Conservation (phyloP, 805 yeast genomes). For the Starmerella asiatica region DNA sequence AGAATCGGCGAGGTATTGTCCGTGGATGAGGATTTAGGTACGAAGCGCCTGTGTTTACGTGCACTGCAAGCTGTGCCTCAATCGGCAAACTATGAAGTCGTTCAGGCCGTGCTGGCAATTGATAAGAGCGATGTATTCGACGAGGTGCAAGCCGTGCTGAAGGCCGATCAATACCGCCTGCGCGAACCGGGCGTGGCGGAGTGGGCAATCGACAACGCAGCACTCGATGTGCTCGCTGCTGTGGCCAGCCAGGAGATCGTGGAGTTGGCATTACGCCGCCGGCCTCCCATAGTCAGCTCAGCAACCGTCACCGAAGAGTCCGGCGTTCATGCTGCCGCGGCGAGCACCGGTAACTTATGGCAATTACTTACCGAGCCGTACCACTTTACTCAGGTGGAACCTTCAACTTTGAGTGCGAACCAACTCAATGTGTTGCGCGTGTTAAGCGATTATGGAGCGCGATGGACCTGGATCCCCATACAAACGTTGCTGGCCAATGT, state of each 20-base stretch:
- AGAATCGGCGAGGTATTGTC: constrained; percentile 1
- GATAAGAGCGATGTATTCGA: background rate
- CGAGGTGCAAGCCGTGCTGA: background rate
- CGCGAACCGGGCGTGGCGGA: constrained; percentile 3
- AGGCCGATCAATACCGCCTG: background rate
- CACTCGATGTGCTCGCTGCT: background rate
- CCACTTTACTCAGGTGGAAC: no score
- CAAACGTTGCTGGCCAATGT: background rate
- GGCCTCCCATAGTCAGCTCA: no score
- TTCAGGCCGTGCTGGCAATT: background rate
- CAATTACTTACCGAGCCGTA: constrained; percentile 1
- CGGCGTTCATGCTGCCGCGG: constrained; percentile 11
- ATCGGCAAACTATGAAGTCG: background rate
- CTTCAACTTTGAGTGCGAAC: background rate
- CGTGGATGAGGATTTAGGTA: background rate
- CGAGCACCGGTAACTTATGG: background rate
- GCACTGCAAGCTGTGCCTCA: constrained; percentile 1
- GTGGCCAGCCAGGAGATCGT: background rate
- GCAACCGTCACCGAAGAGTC: background rate
- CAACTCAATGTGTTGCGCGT: constrained; percentile 2
- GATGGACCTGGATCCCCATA: constrained; percentile 4
- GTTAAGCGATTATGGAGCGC: background rate
- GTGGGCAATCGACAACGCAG: constrained; percentile 8
- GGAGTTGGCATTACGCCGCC: background rate
- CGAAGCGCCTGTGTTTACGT: background rate